A percentile compares a stretch with the other conserved stretches of the same genome.
phyloP scores from a whole-genome alignment of 1,284 basidiomycete species.

The Chalciporus sp. region DNA sequence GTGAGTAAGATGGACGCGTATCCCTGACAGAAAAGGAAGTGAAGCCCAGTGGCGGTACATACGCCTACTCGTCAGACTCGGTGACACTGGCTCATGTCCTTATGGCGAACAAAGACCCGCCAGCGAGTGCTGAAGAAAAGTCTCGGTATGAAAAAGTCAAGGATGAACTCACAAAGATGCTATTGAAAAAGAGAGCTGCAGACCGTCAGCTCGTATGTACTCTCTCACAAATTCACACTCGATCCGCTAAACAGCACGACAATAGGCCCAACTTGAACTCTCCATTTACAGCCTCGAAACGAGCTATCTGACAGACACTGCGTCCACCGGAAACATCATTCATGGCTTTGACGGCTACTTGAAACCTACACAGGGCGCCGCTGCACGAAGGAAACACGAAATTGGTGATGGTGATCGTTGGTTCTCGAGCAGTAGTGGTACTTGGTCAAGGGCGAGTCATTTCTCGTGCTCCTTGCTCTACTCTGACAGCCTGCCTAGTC shows the following conservation, averaged over 20 bases:
- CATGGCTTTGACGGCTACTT: constrained; percentile 83
- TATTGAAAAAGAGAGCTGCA: constrained; percentile 67
- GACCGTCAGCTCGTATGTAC: constrained; percentile 75
- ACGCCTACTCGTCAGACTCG: not conserved
- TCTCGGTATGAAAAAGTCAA: constrained; percentile 67
- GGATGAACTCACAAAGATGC: constrained; percentile 69
- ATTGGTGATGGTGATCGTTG: constrained; percentile 74
- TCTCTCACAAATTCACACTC: not conserved
- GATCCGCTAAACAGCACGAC: too few species aligned
- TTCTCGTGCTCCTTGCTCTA: not conserved
- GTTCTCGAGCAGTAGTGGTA: constrained; percentile 77
- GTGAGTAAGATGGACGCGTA: constrained; percentile 36
- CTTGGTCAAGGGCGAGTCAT: constrained; percentile 63
- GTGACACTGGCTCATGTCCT: constrained; percentile 20
- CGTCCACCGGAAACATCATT: constrained; percentile 80
- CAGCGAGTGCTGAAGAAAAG: constrained; percentile 60
- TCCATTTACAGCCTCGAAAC: constrained; percentile 76
- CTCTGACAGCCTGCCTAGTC: constrained; percentile 46
- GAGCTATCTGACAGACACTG: constrained; percentile 73
- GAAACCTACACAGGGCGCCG: constrained; percentile 63
- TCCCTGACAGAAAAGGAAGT: constrained; percentile 34
- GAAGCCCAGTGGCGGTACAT: constrained; percentile 9
- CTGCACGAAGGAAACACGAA: constrained; percentile 68
- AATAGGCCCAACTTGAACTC: constrained; percentile 67
- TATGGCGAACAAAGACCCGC: constrained; percentile 38